These are phyloP conservation scores for Phaeodactylum tricornutum DNA, from an alignment of 108 stramenopile species.

Conservation along the genomic window DNA sequence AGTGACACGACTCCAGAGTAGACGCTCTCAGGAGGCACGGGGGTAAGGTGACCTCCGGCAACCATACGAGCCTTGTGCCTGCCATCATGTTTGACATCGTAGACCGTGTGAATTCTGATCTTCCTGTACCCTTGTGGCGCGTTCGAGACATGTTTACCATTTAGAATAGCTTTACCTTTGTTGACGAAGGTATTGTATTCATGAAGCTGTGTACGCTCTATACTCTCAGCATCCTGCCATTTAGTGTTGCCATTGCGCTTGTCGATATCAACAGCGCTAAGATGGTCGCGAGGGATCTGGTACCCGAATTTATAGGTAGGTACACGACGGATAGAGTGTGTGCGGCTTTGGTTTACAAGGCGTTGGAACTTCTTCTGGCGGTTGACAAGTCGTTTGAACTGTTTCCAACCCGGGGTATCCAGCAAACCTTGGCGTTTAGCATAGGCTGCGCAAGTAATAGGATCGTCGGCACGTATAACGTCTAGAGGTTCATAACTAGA, in stretches of 20 bases:
- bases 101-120: constrained; percentile 22
- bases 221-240: constrained; percentile 12
- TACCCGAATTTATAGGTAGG: constrained; percentile 13
- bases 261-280: constrained; percentile 10
- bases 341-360: not conserved
- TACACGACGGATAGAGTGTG: not conserved
- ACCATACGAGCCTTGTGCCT: constrained; percentile 24
- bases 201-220: constrained; percentile 12
- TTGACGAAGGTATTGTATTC: constrained; percentile 20
- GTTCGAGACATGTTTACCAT: constrained; percentile 2
- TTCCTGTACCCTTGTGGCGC: constrained; percentile 11
- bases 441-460: constrained; percentile 24
- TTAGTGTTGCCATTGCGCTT: constrained; percentile 8
- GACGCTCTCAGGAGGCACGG: constrained; percentile 12
- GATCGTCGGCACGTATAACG: constrained; percentile 15
- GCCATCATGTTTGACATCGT: constrained; percentile 27
- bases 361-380: constrained; percentile 7
- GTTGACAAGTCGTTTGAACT: constrained; percentile 9
- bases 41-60: constrained; percentile 23
- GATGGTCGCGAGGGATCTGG: constrained; percentile 9
- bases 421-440: constrained; percentile 14
- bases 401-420: constrained; percentile 25
- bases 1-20: constrained; percentile 22
- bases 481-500: constrained; percentile 16
- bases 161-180: constrained; percentile 12